These are phyloP conservation scores for Solanum habrochaites DNA, from an alignment of 257 asterid genomes.

Conservation along the genomic window DNA sequence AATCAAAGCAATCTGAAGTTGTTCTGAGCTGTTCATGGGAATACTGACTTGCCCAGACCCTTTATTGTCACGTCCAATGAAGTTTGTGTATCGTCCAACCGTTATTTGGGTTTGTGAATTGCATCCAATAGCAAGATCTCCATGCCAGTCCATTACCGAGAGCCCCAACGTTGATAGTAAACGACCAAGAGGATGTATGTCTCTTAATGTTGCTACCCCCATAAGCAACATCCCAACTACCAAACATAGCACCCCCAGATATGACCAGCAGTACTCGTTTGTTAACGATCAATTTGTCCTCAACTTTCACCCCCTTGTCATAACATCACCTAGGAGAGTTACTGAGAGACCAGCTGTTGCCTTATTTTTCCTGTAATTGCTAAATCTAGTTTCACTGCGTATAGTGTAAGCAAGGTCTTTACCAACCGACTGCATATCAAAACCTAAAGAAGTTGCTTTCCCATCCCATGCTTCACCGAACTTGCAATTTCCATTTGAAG, in stretches of 20 bases:
- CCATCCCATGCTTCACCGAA: slow-evolving; percentile 79
- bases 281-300: slow-evolving; percentile 59
- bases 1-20: slow-evolving; percentile 70
- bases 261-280: slow-evolving; percentile 66
- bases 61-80: slow-evolving; percentile 72
- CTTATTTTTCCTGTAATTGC: slow-evolving; percentile 60
- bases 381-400: slow-evolving; percentile 65
- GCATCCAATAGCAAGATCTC: slow-evolving; percentile 88
- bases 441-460: slow-evolving; percentile 70
- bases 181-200: slow-evolving; percentile 76
- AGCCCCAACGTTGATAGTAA: slow-evolving; percentile 70
- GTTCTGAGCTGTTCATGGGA: slow-evolving; percentile 77
- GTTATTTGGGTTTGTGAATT: slow-evolving; percentile 87
- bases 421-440: slow-evolving; percentile 84
- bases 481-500: slow-evolving; percentile 92
- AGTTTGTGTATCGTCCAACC: slow-evolving; percentile 62
- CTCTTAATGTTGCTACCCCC: slow-evolving; percentile 88
- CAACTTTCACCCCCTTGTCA: slow-evolving; percentile 82
- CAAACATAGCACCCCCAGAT: slow-evolving; percentile 80
- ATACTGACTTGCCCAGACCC: slow-evolving; percentile 88
- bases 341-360: slow-evolving; percentile 77
- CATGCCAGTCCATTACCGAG: slow-evolving; percentile 94
- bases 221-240: slow-evolving; percentile 88
- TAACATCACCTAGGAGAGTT: slow-evolving; percentile 67
- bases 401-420: slow-evolving; percentile 83